Evolutionary conservation across 1,284 basidiomycete genomes (phyloP).

Genomic region (Omphalotus olearius): DNA sequence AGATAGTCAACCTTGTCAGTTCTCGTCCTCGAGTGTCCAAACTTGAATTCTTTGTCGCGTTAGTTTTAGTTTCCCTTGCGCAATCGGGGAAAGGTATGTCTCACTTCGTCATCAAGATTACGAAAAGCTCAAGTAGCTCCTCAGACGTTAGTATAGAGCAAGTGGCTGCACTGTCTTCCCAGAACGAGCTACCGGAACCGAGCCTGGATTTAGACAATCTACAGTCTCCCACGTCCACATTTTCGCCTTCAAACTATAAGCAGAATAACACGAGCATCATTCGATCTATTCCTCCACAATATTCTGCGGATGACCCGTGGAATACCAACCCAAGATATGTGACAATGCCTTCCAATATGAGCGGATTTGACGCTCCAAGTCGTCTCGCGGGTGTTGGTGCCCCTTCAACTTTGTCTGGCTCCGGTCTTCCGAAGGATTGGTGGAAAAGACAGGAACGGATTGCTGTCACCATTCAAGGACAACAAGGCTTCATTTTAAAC

Average conservation of each 20-base stretch:
- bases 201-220: constrained; percentile 60
- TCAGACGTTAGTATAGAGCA: constrained; percentile 78
- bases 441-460: constrained; percentile 80
- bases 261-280: constrained; percentile 34
- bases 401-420: constrained; percentile 59
- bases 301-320: constrained; percentile 73
- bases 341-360: constrained; percentile 15
- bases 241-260: constrained; percentile 41
- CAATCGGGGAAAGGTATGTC: constrained; percentile 70
- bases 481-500: constrained; percentile 86
- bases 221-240: constrained; percentile 46
- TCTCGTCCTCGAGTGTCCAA: constrained; percentile 73
- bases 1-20: constrained; percentile 85
- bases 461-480: constrained; percentile 69
- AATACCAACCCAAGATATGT: constrained; percentile 36
- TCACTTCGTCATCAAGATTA: background rate
- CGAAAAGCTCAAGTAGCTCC: constrained; percentile 12
- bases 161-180: constrained; percentile 67
- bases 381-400: constrained; percentile 40
- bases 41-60: constrained; percentile 83
- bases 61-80: constrained; percentile 83
- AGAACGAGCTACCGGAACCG: constrained; percentile 69
- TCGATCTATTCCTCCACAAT: constrained; percentile 41
- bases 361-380: constrained; percentile 23
- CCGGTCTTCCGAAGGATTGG: constrained; percentile 74